Percentiles rank a stretch among this genome's conserved stretches.
Conservation (phyloP, 1,284 basidiomycete genomes). For the Violaceomyces palustris region DNA sequence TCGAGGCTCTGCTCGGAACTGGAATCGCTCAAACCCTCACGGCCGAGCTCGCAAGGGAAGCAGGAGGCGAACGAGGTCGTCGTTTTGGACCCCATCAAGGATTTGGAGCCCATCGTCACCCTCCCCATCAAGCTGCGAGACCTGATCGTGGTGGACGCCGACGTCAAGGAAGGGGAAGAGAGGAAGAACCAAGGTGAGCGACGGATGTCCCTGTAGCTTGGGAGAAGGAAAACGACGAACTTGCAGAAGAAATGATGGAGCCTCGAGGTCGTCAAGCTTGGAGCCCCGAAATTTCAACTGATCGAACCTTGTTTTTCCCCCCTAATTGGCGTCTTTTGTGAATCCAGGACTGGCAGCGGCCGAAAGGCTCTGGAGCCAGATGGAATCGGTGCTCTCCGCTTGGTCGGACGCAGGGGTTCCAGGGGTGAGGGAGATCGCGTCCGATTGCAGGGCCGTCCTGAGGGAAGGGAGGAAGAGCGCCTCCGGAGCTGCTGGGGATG, state of each 20-base stretch:
- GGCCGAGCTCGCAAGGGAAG: neutral
- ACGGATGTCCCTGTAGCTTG: too few relatives aligned
- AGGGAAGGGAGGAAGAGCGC: conserved; percentile 28
- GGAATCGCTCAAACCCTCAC: conserved; percentile 3
- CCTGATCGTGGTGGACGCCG: conserved; percentile 11
- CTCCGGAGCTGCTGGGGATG: too few relatives aligned
- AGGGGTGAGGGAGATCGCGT: conserved; percentile 31
- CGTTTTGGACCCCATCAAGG: conserved; percentile 5
- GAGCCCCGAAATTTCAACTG: too few relatives aligned
- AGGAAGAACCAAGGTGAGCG: neutral
- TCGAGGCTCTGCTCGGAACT: conserved; percentile 23
- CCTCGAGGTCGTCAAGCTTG: too few relatives aligned
- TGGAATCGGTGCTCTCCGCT: conserved; percentile 32
- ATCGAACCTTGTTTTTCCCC: too few relatives aligned
- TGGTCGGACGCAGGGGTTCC: conserved; percentile 35
- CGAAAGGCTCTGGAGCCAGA: conserved; percentile 31
- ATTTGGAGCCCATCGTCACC: conserved; percentile 30
- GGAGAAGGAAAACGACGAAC: too few relatives aligned
- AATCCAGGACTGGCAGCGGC: conserved; percentile 20
- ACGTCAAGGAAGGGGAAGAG: neutral
- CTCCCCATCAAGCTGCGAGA: conserved; percentile 31
- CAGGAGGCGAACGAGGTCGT: too few relatives aligned
- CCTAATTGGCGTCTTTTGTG: neutral
- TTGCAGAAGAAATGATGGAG: too few relatives aligned
- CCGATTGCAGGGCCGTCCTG: conserved; percentile 30